Evolutionary conservation across 768 basidiomycete genomes (phyloP), one percentile per base, ranked within the genome.

Genomic region (Termitomyces sp.): DNA sequence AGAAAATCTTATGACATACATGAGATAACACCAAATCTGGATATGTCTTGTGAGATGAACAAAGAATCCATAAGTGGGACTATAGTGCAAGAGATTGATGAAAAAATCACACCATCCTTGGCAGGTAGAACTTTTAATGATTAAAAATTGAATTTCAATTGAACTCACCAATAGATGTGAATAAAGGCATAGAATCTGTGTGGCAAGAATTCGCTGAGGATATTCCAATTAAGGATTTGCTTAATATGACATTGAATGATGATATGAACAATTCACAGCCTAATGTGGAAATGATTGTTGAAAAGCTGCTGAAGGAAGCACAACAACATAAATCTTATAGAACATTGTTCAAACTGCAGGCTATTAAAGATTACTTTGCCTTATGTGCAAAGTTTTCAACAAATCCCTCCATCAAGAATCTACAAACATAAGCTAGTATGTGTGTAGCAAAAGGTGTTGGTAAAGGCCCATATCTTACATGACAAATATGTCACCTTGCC

Each of bases 311-410:
- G 34, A 36, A 60, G 20, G 60, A 59, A 31, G 63, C 61, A 36
- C 57, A 40, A 43, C 2, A n/a, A n/a, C 61, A 65, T 25, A 55
- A 65, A 14, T 57, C 54, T 10, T 67, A 55, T 52, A 3, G 57
- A 29, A 25, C 60, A 9, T 10, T 63, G 10, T 65, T 67, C 49
- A 62, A 67, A 43, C 36, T 65, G 5, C 42, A 67, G 15, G 48
- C 63, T 5, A 55, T 67, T 9, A 64, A 65, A 34, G 51, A 40
- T 56, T 65, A 60, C 47, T 45, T 67, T 12, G 53, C 50, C 50
- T 53, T 67, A 8, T 40, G 46, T 10, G n/a, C 4, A 42, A 57
- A 57, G 42, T 67, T 62, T 54, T 17, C 14, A 29, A 10, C 0
- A n/a, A 49, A 31, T 37, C 59, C 64, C 6, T 4, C 37, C 9